Conservation (phyloP, 352 stramenopile genomes). For the Phytophthora megakarya region DNA sequence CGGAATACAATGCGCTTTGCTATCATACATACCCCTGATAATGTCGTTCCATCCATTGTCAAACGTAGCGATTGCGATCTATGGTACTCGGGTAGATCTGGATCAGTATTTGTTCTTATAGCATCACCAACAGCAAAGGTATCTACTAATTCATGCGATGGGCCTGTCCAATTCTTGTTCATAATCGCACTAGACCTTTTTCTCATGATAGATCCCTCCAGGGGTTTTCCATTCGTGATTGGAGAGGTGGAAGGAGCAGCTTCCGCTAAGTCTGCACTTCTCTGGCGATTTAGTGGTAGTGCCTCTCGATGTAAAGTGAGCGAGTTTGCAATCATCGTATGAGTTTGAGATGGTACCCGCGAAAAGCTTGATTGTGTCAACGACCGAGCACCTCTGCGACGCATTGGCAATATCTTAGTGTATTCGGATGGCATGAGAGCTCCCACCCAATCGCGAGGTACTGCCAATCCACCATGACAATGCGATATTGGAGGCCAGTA, state of each 20-base stretch:
- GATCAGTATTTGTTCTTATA: neutral
- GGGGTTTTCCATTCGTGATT: neutral
- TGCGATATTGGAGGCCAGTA: constrained; percentile 69
- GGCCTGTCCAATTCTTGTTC: constrained; percentile 6
- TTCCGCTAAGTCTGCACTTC: constrained; percentile 8
- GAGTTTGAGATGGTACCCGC: neutral
- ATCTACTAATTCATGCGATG: constrained; percentile 1
- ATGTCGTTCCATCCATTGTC: constrained; percentile 22
- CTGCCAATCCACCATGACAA: constrained; percentile 46
- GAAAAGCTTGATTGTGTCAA: neutral
- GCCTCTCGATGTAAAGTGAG: no score
- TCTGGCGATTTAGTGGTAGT: neutral
- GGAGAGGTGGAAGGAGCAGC: neutral
- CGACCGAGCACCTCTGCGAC: constrained; percentile 7
- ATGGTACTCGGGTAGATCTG: constrained; percentile 7
- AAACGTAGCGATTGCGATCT: constrained; percentile 7
- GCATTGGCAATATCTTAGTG: constrained; percentile 59
- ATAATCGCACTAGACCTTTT: constrained; percentile 3
- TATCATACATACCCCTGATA: constrained; percentile 34
- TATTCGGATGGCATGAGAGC: constrained; percentile 76
- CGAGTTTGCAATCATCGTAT: neutral
- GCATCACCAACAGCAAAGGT: neutral
- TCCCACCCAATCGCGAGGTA: constrained; percentile 70
- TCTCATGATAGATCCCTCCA: neutral
- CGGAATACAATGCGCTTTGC: constrained; percentile 53